Percentiles rank a stretch among this genome's conserved stretches.
Conservation (phyloP, 2,329 filamentous ascomycete genomes). For the Aureobasidium vineae region DNA sequence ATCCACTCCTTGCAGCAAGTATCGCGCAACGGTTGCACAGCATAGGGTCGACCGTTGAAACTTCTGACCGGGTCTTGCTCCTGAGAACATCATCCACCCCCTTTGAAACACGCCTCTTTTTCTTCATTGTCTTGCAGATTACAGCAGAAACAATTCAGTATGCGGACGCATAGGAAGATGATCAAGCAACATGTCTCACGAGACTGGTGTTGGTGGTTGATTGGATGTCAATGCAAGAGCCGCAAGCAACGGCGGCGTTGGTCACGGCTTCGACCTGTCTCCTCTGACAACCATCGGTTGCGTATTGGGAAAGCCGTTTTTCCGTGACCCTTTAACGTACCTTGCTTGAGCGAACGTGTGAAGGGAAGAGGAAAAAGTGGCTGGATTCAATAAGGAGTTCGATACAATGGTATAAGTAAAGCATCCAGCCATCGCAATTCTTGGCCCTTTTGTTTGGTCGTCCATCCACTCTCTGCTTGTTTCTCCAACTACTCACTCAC, state of each 20-base stretch:
- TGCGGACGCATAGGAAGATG: not conserved
- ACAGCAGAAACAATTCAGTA: not conserved
- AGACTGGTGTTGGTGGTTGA: not conserved
- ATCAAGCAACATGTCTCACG: not conserved
- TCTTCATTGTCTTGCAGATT: not conserved
- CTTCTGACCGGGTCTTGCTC: slow-evolving; percentile 22
- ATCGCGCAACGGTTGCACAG: slow-evolving; percentile 25
- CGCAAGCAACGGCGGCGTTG: slow-evolving; percentile 18
- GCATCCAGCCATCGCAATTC: slow-evolving; percentile 10
- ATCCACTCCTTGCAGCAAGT: slow-evolving; percentile 14
- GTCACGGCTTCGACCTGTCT: slow-evolving; percentile 9
- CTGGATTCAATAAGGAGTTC: slow-evolving; percentile 20
- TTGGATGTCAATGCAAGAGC: slow-evolving; percentile 6
- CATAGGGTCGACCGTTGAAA: slow-evolving; percentile 23
- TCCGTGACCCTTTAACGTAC: slow-evolving; percentile 22
- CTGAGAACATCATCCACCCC: slow-evolving; percentile 21
- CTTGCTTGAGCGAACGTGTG: slow-evolving; percentile 13
- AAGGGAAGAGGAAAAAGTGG: slow-evolving; percentile 16
- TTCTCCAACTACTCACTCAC: not conserved
- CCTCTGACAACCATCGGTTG: slow-evolving; percentile 22
- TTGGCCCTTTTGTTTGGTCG: slow-evolving; percentile 20
- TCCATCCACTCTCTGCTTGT: slow-evolving; percentile 21
- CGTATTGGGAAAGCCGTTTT: slow-evolving; percentile 26
- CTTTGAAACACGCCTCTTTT: slow-evolving; percentile 21
- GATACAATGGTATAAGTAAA: slow-evolving; percentile 23